Percentiles rank a stretch among this genome's conserved stretches.
These are phyloP conservation scores for Plantago elongata DNA, from an alignment of 257 asterid species.

Conservation along the genomic window DNA sequence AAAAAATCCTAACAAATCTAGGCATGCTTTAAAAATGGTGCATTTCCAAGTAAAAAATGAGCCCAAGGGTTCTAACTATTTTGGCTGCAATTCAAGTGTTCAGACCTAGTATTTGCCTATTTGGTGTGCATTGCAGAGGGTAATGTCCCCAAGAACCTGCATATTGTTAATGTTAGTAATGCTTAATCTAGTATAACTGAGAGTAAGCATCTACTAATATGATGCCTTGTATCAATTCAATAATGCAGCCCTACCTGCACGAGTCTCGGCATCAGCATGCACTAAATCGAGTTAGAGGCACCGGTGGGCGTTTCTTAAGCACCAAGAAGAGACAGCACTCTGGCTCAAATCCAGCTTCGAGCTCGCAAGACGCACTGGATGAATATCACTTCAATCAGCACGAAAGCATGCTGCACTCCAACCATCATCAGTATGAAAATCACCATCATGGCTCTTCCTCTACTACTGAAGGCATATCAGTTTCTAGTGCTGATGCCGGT, in stretches of 20 bases:
- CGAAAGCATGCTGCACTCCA: conserved; percentile 9
- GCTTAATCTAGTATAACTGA: too few species aligned
- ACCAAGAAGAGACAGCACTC: conserved; percentile 51
- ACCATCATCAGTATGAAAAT: conserved; percentile 15
- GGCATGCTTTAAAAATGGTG: too few species aligned
- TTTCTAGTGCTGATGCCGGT: conserved; percentile 22
- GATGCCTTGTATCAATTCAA: not conserved
- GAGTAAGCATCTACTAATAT: not conserved
- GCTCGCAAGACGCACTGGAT: conserved; percentile 25
- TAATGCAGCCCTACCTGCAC: conserved; percentile 86
- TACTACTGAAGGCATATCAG: conserved; percentile 18
- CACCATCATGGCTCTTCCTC: conserved; percentile 26
- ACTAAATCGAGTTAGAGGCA: conserved; percentile 79
- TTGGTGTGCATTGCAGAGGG: too few species aligned
- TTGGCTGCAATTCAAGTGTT: too few species aligned
- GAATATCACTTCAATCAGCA: conserved; percentile 24
- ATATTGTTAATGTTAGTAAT: too few species aligned
- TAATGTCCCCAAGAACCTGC: too few species aligned
- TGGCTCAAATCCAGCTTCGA: conserved; percentile 22
- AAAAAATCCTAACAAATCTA: too few species aligned
- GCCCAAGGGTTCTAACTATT: too few species aligned
- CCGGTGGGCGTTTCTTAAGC: conserved; percentile 93
- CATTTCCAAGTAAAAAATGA: too few species aligned
- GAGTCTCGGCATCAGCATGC: conserved; percentile 98
- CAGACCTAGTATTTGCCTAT: too few species aligned